A percentile compares a stretch with the other conserved stretches of the same genome.
phyloP scores from a whole-genome alignment of 2,329 filamentous ascomycete species.

The Ophioceras dolichostomum region DNA sequence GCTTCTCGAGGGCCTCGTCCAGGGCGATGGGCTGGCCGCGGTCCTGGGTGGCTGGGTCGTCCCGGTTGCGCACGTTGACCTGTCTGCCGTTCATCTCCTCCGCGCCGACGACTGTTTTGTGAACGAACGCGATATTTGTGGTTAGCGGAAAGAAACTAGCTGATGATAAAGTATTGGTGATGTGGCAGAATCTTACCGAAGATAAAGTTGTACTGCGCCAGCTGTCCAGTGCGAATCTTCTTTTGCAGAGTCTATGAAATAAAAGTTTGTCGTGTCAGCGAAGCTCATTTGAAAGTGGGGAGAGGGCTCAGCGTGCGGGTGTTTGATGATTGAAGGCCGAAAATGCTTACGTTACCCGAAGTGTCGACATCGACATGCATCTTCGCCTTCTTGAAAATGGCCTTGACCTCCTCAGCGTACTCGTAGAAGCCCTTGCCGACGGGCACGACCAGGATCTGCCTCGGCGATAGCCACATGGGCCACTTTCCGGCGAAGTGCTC shows the following conservation, averaged over 20 bases:
- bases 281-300: no score
- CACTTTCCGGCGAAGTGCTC: slow-evolving; percentile 83
- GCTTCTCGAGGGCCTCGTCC: slow-evolving; percentile 43
- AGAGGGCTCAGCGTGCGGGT: no score
- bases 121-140: no score
- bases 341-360: slow-evolving; percentile 42
- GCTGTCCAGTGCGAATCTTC: slow-evolving; percentile 74
- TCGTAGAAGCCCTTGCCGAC: slow-evolving; percentile 60
- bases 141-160: background rate
- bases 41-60: slow-evolving; percentile 46
- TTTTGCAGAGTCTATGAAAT: slow-evolving; percentile 61
- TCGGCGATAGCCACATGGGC: slow-evolving; percentile 82
- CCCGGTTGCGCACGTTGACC: slow-evolving; percentile 13
- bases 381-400: slow-evolving; percentile 51
- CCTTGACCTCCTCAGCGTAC: slow-evolving; percentile 65
- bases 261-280: no score
- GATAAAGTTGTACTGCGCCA: slow-evolving; percentile 76
- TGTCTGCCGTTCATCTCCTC: slow-evolving; percentile 12
- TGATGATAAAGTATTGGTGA: no score
- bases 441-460: slow-evolving; percentile 68
- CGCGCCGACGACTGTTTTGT: slow-evolving; percentile 8
- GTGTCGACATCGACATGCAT: slow-evolving; percentile 63
- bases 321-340: no score
- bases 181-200: slow-evolving; percentile 57
- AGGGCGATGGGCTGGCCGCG: slow-evolving; percentile 46